Percentiles rank a stretch among this genome's conserved stretches.
phyloP scores from a whole-genome alignment of 2,329 filamentous ascomycete species.

The Monosporascus sp. region DNA sequence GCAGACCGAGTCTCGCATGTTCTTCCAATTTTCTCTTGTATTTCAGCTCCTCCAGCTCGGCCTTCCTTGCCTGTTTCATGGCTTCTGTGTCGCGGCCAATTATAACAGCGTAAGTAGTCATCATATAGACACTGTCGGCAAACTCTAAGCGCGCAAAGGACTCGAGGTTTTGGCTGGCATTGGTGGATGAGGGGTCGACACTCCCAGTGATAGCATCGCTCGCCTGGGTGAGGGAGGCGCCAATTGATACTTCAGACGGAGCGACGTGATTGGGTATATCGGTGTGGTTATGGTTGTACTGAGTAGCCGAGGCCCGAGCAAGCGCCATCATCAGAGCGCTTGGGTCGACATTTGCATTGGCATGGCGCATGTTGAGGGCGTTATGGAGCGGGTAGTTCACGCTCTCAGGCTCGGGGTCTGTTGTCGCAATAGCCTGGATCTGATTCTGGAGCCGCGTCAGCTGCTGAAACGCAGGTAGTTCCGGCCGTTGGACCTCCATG shows the following conservation, averaged over 20 bases:
- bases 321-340: slow-evolving; percentile 26
- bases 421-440: slow-evolving; percentile 28
- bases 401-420: slow-evolving; percentile 23
- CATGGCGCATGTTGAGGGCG: slow-evolving; percentile 14
- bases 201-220: slow-evolving; percentile 24
- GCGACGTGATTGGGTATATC: slow-evolving; percentile 18
- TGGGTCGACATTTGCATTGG: slow-evolving; percentile 26
- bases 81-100: slow-evolving; percentile 67
- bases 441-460: slow-evolving; percentile 8
- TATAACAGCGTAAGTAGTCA: slow-evolving; percentile 69
- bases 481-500: not conserved
- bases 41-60: slow-evolving; percentile 44
- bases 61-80: slow-evolving; percentile 47
- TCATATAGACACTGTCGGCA: slow-evolving; percentile 70
- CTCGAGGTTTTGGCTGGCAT: slow-evolving; percentile 40
- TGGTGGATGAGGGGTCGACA: slow-evolving; percentile 30
- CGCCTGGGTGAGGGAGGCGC: slow-evolving; percentile 25
- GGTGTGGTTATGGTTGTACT: slow-evolving; percentile 19
- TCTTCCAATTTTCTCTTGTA: slow-evolving; percentile 42
- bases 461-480: not conserved
- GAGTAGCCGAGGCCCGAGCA: slow-evolving; percentile 16
- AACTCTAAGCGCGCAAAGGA: slow-evolving; percentile 63
- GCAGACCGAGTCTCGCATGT: slow-evolving; percentile 43
- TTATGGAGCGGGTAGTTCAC: slow-evolving; percentile 18
- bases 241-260: slow-evolving; percentile 28